Percentiles rank a stretch among this genome's conserved stretches.
phyloP scores from a whole-genome alignment of 306 rosid genomes.

The Senna siamea region DNA sequence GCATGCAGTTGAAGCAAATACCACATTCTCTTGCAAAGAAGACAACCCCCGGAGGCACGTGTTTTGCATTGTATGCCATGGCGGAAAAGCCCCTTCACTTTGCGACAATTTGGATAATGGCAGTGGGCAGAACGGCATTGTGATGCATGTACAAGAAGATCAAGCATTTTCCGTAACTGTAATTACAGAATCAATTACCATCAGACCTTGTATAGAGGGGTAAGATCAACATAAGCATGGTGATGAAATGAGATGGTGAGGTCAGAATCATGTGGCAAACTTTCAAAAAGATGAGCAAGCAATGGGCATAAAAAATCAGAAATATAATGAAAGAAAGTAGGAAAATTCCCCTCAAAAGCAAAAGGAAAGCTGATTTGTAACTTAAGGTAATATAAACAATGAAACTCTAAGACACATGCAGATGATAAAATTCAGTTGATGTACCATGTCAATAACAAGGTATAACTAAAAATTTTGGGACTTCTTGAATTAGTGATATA shows the following conservation, averaged over 20 bases:
- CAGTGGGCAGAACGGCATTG: constrained; percentile 91
- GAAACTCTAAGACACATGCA: too few species aligned
- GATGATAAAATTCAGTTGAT: too few species aligned
- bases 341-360: too few species aligned
- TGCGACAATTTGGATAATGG: constrained; percentile 94
- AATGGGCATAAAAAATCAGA: constrained; percentile 14
- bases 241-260: background rate
- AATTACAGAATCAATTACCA: constrained; percentile 39
- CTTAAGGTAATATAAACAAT: too few species aligned
- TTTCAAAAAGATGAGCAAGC: background rate
- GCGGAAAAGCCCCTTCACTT: constrained; percentile 97
- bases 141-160: constrained; percentile 95
- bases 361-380: too few species aligned
- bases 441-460: too few species aligned
- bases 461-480: too few species aligned
- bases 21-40: constrained; percentile 98
- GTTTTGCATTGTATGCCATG: constrained; percentile 92
- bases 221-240: background rate
- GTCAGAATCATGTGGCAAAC: background rate
- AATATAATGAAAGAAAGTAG: constrained; percentile 14
- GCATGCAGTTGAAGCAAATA: constrained; percentile 98
- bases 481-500: too few species aligned
- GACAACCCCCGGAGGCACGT: constrained; percentile 95
- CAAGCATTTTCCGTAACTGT: constrained; percentile 97
- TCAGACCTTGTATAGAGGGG: constrained; percentile 27